Base-by-base conservation (phyloP, 2,329 filamentous ascomycete species). In the Aphanoascus verrucosus region DNA sequence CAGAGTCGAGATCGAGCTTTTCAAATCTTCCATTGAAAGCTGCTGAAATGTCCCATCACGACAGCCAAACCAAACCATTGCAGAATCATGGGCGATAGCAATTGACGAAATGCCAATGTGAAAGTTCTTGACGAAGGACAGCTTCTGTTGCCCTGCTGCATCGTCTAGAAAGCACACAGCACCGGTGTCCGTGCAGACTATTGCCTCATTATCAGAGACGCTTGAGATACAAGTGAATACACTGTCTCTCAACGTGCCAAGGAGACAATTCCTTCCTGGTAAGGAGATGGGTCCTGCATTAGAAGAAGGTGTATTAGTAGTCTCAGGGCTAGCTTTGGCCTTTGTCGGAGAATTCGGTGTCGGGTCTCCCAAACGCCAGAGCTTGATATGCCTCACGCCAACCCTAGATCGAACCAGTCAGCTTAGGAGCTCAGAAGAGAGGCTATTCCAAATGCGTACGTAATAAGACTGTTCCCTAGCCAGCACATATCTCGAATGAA, bases 91-190 rank as follows among this genome's bases (percentile, higher is more conserved):
- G 57, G 79, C 77, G 5, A 85, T 72, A 1, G 82, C 77, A 55
- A 88, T 77, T 41, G 86, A 86, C 2, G 77, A 81, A 52, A 90
- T 78, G 8, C 75, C 66, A 63, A 91, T 91, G 1, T 79, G 82
- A 34, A 85, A 74, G 43, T 81, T 78, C 37, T 82, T 76, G 34
- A 88, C 75, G 55, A 82, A 81, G 42, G 77, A 74, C 46, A 96
- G 73, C 60, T 82, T 86, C 67, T 86, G 85, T 57, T 82, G 80
- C 57, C 83, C 83, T 49, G 80, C 82, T 32, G 78, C 79, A 59
- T 94, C 86, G 58, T 96, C 86, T 32, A 96, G 74, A 31, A 94
- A 74, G 67, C 91, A 97, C n/a, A 98, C 75, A 63, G 94, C 85
- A 28, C 93, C 93, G 55, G 82, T 80, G 63, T 96, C 90, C 2